phyloP scores from a whole-genome alignment of 768 basidiomycete species.

The Rhodotorula toruloides region DNA sequence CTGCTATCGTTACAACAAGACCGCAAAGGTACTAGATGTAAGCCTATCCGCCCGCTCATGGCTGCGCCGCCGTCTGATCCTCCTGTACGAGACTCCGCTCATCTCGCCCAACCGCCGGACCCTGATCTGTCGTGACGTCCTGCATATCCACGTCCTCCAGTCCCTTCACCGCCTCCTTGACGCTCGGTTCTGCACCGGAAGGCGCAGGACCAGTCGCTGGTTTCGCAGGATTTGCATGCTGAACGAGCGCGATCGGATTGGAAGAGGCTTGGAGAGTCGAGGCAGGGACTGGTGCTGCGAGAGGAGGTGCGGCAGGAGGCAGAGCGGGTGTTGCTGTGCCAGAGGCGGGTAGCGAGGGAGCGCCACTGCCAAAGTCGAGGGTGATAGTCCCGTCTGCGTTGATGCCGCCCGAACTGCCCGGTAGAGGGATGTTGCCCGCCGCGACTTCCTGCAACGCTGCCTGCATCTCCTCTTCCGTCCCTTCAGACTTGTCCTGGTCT shows the following conservation, averaged over 20 bases:
- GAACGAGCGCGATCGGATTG: not conserved
- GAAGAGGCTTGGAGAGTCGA: not conserved
- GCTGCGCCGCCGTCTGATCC: conserved; percentile 2
- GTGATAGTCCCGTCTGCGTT: conserved; percentile 7
- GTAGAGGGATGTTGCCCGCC: conserved; percentile 11
- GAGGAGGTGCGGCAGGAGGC: not conserved
- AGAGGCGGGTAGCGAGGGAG: not conserved
- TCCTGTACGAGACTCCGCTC: conserved; percentile 7
- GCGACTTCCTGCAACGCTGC: conserved; percentile 25
- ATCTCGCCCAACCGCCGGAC: not conserved
- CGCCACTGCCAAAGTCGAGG: not conserved
- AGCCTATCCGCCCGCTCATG: not conserved
- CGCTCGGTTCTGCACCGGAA: not conserved
- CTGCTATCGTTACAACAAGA: not conserved
- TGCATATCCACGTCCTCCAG: not conserved
- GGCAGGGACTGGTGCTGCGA: not conserved
- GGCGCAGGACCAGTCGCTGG: not conserved
- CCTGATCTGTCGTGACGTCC: not conserved
- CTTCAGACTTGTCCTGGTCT: conserved; percentile 14
- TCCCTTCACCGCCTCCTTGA: conserved; percentile 15
- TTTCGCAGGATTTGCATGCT: conserved; percentile 4
- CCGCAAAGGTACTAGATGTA: not conserved
- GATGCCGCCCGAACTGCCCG: too few relatives aligned
- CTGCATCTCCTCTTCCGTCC: conserved; percentile 33
- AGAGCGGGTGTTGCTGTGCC: conserved; percentile 5